A percentile compares a stretch with the other conserved stretches of the same genome.
Conservation (phyloP, 2,329 filamentous ascomycete species). For the Curvularia hawaiiensis region DNA sequence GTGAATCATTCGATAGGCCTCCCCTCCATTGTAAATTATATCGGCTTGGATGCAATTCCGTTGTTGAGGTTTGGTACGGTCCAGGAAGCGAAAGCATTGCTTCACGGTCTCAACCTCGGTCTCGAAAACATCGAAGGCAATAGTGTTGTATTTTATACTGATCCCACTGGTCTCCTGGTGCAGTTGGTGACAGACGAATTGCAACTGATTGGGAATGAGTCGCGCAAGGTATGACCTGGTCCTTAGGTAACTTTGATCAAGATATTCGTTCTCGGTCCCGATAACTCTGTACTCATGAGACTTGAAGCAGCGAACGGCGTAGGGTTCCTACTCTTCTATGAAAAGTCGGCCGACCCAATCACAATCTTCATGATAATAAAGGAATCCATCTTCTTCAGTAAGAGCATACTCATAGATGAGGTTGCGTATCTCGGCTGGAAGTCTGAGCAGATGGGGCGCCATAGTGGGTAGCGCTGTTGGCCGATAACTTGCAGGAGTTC, state of each 20-base stretch:
- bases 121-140: background rate
- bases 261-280: too few species aligned
- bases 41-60: too few species aligned
- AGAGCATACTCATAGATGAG: conserved; percentile 4
- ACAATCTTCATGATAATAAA: too few species aligned
- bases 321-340: too few species aligned
- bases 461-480: background rate
- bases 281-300: background rate
- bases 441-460: background rate
- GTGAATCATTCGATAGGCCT: too few species aligned
- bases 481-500: background rate
- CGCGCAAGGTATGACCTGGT: too few species aligned
- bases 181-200: background rate
- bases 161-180: background rate
- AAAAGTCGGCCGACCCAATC: too few species aligned
- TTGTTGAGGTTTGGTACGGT: background rate
- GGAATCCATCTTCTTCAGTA: background rate
- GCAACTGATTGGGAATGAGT: background rate
- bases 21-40: too few species aligned
- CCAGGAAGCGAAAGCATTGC: background rate
- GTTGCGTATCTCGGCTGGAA: conserved; percentile 11
- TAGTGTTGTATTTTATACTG: background rate
- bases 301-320: too few species aligned
- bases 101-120: too few species aligned
- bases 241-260: too few species aligned